Percentiles rank a stretch among this genome's conserved stretches.
Evolutionary conservation across 192 early-diverging fungal species (phyloP).

Genomic region (Backusella morwellensis): DNA sequence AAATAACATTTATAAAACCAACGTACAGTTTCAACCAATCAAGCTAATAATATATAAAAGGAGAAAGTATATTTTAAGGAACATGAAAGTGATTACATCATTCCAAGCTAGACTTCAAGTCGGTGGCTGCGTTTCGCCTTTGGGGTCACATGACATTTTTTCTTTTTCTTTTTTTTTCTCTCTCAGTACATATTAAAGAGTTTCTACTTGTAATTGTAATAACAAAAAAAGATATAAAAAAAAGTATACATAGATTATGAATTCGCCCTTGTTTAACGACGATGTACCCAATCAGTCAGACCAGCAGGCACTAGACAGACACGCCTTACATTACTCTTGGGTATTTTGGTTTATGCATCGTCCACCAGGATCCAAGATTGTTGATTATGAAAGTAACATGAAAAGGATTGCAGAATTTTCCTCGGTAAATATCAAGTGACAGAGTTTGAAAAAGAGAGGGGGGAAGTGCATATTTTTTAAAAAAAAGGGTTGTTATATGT

Average conservation of each 20-base stretch:
- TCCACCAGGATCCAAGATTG: constrained; percentile 78
- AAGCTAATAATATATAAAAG: not conserved
- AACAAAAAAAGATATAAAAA: not conserved
- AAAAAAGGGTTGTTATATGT: not conserved
- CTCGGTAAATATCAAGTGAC: constrained; percentile 45
- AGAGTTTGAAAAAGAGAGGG: not conserved
- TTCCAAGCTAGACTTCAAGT: not conserved
- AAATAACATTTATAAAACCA: too few species aligned
- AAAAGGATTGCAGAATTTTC: constrained; percentile 80
- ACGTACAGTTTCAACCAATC: too few species aligned
- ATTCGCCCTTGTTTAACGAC: not conserved
- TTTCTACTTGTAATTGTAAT: not conserved
- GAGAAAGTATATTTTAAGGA: not conserved
- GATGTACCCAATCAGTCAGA: not conserved
- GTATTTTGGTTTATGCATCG: constrained; percentile 96
- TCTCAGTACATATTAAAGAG: not conserved
- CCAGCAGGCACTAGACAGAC: constrained; percentile 22
- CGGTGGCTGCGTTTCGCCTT: not conserved
- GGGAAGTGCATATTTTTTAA: not conserved
- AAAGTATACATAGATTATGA: constrained; percentile 12
- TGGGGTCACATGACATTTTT: not conserved
- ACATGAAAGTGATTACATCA: not conserved
- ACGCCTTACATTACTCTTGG: constrained; percentile 80
- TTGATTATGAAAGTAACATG: constrained; percentile 88
- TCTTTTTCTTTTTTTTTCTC: not conserved